Base-by-base conservation (phyloP, 2,329 filamentous ascomycete species). In the Penicillium sp. region DNA sequence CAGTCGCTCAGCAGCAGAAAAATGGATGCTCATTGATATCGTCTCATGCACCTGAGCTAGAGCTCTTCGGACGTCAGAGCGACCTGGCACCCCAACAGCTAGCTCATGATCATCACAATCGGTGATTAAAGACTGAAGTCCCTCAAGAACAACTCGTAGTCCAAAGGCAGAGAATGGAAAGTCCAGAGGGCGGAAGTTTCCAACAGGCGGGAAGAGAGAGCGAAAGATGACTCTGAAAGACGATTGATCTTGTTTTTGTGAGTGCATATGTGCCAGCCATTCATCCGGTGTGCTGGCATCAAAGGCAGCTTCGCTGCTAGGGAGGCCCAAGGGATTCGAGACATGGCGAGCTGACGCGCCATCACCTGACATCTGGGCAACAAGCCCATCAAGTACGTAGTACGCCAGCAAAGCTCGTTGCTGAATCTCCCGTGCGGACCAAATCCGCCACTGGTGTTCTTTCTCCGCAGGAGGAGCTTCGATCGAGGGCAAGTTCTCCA, bases 361-460 rank as follows among this genome's bases (percentile, higher is more conserved):
- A 29, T 77, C 74, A 1, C 75, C 75, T 16, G 74, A 74, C 66
- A 77, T 74, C 45, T 76, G 74, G 2, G 75, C 73, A n/a, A 78
- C 73, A 2, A 77, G 68, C 2, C 77, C 76, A 62, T 79, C 77
- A 6, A 78, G 52, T 8, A 79, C 70, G 56, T 79, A 76, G 53
- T 79, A 75, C 6, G 75, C 77, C 1, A 79, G 62, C 7, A 79
- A 55, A 0, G 75, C 74, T 19, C 77, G 73, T 49, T 77, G 72
- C 54, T 79, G 76, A 8, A 77, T 76, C 49, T 79, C 77, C 34
- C 73, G 67, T 1, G 77, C 71, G 4, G 71, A 69, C 77, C 77
- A 79, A 9, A 63, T 61, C 39, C 71, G 64, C 77, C 77, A 79
- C 58, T 72, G 66, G 11, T 68, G 64, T 5, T 76, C 69, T 48